A percentile compares a stretch with the other conserved stretches of the same genome.
phyloP scores from a whole-genome alignment of 2,329 filamentous ascomycete genomes.

The Aureobasidium namibiae region DNA sequence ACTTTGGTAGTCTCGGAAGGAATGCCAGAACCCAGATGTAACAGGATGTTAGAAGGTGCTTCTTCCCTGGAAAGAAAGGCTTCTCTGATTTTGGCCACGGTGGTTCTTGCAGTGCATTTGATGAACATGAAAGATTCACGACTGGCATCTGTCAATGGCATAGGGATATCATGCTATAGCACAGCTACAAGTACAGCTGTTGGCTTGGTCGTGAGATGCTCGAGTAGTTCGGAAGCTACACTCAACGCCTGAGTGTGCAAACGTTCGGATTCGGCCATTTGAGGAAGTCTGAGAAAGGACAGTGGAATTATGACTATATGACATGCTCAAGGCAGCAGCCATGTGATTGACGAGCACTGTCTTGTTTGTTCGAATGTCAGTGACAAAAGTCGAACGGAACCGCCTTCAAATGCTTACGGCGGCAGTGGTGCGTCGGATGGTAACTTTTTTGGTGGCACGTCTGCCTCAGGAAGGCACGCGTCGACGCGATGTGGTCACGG shows the following conservation, averaged over 20 bases:
- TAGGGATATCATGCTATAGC: slow-evolving; percentile 17
- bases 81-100: slow-evolving; percentile 19
- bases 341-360: not conserved
- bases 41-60: not conserved
- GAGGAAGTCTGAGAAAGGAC: too few relatives aligned
- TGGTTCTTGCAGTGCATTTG: slow-evolving; percentile 25
- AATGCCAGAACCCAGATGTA: not conserved
- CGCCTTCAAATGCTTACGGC: not conserved
- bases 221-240: slow-evolving; percentile 14
- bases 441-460: not conserved
- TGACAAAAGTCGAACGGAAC: not conserved
- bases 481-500: not conserved
- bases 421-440: not conserved
- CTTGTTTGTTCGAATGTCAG: not conserved
- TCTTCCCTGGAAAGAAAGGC: slow-evolving; percentile 16
- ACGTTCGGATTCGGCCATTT: too few relatives aligned
- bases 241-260: not conserved
- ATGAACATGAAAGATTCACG: slow-evolving; percentile 30
- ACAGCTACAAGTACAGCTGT: slow-evolving; percentile 29
- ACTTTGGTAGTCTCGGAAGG: not conserved
- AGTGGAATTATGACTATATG: not conserved
- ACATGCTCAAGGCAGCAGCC: not conserved
- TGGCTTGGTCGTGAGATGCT: slow-evolving; percentile 14
- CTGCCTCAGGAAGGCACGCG: not conserved
- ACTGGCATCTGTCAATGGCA: slow-evolving; percentile 16